phyloP scores from a whole-genome alignment of 2,329 filamentous ascomycete species.

The Pyrenophora graminea region DNA sequence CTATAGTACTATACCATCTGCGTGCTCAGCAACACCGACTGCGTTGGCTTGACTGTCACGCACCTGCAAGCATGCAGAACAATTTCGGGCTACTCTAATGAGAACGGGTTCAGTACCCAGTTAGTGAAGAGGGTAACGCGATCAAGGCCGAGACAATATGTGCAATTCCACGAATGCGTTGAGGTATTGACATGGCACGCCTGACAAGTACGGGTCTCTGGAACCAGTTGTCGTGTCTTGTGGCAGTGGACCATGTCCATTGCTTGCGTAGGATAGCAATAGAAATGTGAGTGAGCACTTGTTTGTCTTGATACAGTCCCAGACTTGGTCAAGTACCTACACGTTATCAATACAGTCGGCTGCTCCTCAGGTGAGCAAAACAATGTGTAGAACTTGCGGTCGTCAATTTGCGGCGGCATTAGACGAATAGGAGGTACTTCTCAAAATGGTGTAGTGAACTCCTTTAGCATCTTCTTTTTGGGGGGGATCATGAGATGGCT shows the following conservation, averaged over 20 bases:
- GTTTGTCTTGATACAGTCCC: too few relatives aligned
- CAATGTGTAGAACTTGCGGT: too few relatives aligned
- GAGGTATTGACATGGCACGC: not conserved
- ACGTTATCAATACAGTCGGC: too few relatives aligned
- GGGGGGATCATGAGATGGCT: too few relatives aligned
- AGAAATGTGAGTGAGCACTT: not conserved
- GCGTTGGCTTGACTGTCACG: constrained; percentile 11
- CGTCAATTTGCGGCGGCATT: too few relatives aligned
- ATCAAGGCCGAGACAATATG: not conserved
- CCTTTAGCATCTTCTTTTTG: too few relatives aligned
- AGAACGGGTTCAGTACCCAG: not conserved
- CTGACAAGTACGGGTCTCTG: not conserved
- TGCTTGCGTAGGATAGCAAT: not conserved
- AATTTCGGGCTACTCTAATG: constrained; percentile 4
- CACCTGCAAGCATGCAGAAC: constrained; percentile 6
- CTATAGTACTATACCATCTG: constrained; percentile 25
- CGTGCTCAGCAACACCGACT: constrained; percentile 17
- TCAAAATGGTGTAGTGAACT: too few relatives aligned
- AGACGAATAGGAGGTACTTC: too few relatives aligned
- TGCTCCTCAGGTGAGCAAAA: too few relatives aligned
- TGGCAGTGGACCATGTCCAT: not conserved
- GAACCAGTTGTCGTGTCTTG: not conserved
- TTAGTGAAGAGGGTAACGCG: not conserved
- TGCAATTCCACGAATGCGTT: not conserved
- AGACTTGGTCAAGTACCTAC: too few relatives aligned